Conservation (phyloP, 345 rosid genomes). For the Salix caprea region DNA sequence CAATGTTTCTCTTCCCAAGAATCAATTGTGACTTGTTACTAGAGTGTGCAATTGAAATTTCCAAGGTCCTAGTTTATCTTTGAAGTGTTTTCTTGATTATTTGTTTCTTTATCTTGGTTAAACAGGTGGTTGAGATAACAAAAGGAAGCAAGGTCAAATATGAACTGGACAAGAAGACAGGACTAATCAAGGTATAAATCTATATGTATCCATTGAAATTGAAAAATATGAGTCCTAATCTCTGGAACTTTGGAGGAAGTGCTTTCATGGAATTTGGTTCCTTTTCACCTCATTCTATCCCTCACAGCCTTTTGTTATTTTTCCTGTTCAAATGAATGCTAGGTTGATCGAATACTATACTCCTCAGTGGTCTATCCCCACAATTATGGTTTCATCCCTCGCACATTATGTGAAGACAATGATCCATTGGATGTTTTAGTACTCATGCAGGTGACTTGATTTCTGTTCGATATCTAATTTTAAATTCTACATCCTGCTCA, state of each 20-base stretch:
- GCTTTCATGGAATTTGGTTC: neutral
- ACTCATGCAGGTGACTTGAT: constrained; percentile 75
- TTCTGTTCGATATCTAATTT: neutral
- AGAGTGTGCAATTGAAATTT: neutral
- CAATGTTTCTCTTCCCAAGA: neutral
- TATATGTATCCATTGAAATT: neutral
- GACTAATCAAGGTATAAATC: constrained; percentile 68
- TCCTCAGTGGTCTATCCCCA: constrained; percentile 99
- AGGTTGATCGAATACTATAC: constrained; percentile 85
- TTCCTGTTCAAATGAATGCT: constrained; percentile 13
- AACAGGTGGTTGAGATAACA: constrained; percentile 89
- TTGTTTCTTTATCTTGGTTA: neutral
- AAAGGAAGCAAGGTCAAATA: constrained; percentile 98
- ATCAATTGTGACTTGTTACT: neutral
- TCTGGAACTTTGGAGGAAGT: neutral
- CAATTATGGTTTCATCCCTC: constrained; percentile 94
- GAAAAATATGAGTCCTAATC: too few species aligned
- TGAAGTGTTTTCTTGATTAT: neutral
- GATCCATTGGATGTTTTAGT: constrained; percentile 93
- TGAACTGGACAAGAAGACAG: constrained; percentile 95
- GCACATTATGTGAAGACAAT: constrained; percentile 92
- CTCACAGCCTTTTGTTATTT: constrained; percentile 1
- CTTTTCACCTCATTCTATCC: neutral
- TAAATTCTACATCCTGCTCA: neutral
- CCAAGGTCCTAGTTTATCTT: neutral